Conservation (phyloP, 202 grass and related monocot species). For the Schoenoplectus tabernaemontani region DNA sequence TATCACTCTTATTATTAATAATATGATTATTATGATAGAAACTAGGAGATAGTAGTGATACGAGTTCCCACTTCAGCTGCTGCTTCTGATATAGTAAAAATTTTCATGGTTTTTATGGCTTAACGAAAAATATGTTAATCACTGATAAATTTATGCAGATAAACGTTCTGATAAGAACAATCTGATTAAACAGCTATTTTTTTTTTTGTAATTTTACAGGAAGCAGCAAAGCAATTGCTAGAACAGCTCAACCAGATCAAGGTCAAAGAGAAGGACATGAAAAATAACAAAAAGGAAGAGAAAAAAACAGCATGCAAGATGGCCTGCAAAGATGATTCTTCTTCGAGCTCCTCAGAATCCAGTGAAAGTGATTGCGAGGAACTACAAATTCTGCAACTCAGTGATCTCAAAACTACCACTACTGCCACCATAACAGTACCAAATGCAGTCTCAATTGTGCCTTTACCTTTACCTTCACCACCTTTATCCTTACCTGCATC, state of each 20-base stretch:
- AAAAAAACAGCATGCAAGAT: conserved; percentile 20
- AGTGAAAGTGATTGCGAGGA: conserved; percentile 43
- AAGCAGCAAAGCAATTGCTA: conserved; percentile 53
- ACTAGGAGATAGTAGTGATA: not conserved
- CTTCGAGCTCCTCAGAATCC: conserved; percentile 57
- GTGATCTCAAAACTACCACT: conserved; percentile 2
- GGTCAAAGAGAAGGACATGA: conserved; percentile 19
- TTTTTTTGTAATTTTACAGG: conserved; percentile 29
- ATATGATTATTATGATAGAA: conserved; percentile 24
- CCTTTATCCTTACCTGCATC: not conserved
- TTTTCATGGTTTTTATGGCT: not conserved
- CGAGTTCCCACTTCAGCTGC: too few species aligned
- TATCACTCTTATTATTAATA: too few species aligned
- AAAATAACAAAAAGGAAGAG: conserved; percentile 45
- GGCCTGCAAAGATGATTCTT: conserved; percentile 17
- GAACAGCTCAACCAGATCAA: conserved; percentile 49
- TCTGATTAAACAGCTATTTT: too few species aligned
- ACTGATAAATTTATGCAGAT: not conserved
- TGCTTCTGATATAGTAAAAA: too few species aligned
- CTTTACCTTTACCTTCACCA: not conserved
- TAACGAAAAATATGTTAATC: not conserved
- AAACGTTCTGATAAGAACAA: not conserved
- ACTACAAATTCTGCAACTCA: conserved; percentile 1
- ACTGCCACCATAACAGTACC: conserved; percentile 21
- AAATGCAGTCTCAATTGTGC: not conserved